Conservation (phyloP, 78 protist species). For the Cavenderia fasciculata region DNA sequence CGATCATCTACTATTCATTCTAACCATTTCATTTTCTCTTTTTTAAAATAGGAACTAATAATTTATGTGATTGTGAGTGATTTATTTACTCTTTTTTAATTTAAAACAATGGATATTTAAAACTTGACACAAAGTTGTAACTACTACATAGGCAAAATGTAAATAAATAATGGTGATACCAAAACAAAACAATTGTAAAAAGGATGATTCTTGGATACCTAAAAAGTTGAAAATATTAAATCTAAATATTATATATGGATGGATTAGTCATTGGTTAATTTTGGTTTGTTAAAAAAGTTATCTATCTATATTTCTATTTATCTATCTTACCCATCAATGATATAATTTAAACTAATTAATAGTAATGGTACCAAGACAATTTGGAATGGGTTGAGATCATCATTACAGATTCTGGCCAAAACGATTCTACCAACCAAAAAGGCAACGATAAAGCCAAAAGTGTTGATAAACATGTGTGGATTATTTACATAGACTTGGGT, state of each 20-base stretch:
- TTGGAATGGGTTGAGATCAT: constrained; percentile 26
- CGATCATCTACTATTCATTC: too few species aligned
- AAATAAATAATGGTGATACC: constrained; percentile 5
- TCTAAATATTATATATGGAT: background rate
- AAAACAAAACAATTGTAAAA: background rate
- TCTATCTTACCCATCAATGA: background rate
- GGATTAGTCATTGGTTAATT: background rate
- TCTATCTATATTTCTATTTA: background rate
- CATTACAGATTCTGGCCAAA: constrained; percentile 72
- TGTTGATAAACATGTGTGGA: constrained; percentile 48
- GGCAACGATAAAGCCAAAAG: constrained; percentile 56
- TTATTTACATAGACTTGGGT: background rate
- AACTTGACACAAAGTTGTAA: constrained; percentile 32
- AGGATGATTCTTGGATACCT: background rate
- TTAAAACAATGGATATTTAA: constrained; percentile 44
- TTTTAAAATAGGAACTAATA: too few species aligned
- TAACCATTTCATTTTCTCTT: too few species aligned
- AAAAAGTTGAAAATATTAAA: background rate
- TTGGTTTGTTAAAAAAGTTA: background rate
- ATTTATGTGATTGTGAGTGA: too few species aligned
- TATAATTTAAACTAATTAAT: background rate
- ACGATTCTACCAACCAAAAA: constrained; percentile 58
- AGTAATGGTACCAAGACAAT: constrained; percentile 41
- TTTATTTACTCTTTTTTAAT: constrained; percentile 19
- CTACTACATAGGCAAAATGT: constrained; percentile 35